Evolutionary conservation across 2,329 filamentous ascomycete species (phyloP).

Genomic region (Talaromyces marneffei): DNA sequence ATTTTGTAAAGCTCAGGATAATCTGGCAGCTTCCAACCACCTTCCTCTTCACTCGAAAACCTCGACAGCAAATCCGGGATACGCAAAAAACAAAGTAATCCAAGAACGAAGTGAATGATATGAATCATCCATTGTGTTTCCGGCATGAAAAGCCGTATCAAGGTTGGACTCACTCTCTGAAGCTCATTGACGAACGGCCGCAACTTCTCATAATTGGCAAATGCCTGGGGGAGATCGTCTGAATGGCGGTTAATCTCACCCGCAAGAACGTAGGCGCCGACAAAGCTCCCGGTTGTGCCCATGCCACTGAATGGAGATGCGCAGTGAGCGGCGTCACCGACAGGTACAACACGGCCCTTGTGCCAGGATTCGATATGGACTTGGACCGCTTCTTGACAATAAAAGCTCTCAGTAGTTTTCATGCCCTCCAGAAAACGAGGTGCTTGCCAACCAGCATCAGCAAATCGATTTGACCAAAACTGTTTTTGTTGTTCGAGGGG

Average conservation of each 20-base stretch:
- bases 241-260: conserved; percentile 39
- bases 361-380: conserved; percentile 27
- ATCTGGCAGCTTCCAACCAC: conserved; percentile 20
- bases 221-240: conserved; percentile 18
- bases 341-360: conserved; percentile 33
- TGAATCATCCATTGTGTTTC: conserved; percentile 11
- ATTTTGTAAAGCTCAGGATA: conserved; percentile 14
- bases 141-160: neutral
- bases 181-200: neutral
- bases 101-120: conserved; percentile 17
- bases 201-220: neutral
- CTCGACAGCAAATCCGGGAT: conserved; percentile 18
- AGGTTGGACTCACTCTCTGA: neutral
- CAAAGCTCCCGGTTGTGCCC: conserved; percentile 32
- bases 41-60: conserved; percentile 17
- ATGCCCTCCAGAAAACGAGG: conserved; percentile 36
- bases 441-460: conserved; percentile 35
- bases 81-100: neutral
- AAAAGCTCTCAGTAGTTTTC: conserved; percentile 39
- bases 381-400: conserved; percentile 36
- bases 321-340: conserved; percentile 40
- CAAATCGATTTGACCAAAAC: conserved; percentile 25
- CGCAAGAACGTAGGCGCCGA: conserved; percentile 51
- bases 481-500: conserved; percentile 23
- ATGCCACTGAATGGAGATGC: conserved; percentile 30